Conservation (phyloP, 352 stramenopile species). For the Thraustochytrium striatum region DNA sequence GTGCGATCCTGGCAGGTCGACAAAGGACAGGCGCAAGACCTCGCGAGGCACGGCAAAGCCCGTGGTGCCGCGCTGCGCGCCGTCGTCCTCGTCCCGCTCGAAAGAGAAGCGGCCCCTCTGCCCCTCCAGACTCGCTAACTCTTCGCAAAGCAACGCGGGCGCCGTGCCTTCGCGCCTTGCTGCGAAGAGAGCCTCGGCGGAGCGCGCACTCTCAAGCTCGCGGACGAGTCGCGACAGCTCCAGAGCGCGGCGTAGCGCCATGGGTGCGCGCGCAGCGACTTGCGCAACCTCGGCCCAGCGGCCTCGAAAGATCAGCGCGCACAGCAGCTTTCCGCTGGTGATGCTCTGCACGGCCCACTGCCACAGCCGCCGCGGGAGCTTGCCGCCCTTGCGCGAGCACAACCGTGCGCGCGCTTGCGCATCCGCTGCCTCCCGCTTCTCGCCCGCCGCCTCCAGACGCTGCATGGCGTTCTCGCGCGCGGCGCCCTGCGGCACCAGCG, state of each 20-base stretch:
- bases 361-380: background rate
- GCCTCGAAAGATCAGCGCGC: background rate
- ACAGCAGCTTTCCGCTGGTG: constrained; percentile 34
- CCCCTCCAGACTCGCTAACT: background rate
- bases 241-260: too few species aligned
- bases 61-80: too few species aligned
- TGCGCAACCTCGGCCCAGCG: background rate
- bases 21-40: background rate
- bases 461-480: background rate
- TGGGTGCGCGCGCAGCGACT: too few species aligned
- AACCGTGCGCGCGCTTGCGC: background rate
- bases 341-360: constrained; percentile 16
- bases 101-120: too few species aligned
- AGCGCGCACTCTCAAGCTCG: too few species aligned
- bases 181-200: too few species aligned
- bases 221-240: too few species aligned
- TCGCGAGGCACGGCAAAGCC: too few species aligned
- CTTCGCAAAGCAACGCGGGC: background rate
- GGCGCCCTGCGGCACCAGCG: constrained; percentile 5
- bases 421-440: constrained; percentile 3
- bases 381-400: background rate
- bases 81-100: too few species aligned
- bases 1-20: background rate
- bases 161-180: background rate
- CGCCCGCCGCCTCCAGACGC: background rate